These are phyloP conservation scores for Amniculicola lignicola DNA, from an alignment of 495 filamentous ascomycete genomes.

Conservation along the genomic window DNA sequence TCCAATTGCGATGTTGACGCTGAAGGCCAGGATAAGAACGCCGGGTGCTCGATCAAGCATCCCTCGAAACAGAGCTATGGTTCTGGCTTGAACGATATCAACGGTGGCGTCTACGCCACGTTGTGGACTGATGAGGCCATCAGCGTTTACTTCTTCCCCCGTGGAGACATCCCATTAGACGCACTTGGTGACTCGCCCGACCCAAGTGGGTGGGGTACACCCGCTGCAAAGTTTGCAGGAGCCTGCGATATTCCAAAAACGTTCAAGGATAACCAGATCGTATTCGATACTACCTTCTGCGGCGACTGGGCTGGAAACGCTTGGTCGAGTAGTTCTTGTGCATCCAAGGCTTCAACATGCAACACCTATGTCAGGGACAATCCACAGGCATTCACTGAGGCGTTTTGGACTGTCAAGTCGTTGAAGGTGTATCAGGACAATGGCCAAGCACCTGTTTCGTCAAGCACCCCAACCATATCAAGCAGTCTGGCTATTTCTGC, in stretches of 20 bases:
- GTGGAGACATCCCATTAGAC: constrained; percentile 26
- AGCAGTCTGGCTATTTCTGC: background rate
- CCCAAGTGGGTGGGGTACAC: constrained; percentile 32
- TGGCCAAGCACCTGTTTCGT: background rate
- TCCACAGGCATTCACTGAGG: constrained; percentile 36
- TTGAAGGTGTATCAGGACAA: constrained; percentile 35
- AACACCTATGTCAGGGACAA: constrained; percentile 38
- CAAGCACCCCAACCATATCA: background rate
- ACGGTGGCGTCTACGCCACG: constrained; percentile 36
- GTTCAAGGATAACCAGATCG: constrained; percentile 35
- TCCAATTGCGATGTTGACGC: constrained; percentile 39
- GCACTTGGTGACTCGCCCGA: constrained; percentile 27
- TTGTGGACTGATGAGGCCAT: constrained; percentile 36
- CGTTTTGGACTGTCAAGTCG: constrained; percentile 39
- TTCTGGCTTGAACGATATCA: constrained; percentile 35
- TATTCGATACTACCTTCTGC: constrained; percentile 39
- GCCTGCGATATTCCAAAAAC: constrained; percentile 32
- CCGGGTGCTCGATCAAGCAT: constrained; percentile 34
- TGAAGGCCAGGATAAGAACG: constrained; percentile 28
- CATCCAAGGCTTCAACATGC: constrained; percentile 32
- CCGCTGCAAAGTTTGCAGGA: constrained; percentile 31
- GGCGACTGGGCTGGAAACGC: constrained; percentile 38
- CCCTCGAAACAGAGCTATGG: constrained; percentile 31
- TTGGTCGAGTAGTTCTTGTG: constrained; percentile 29
- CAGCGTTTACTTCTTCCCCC: constrained; percentile 37